Evolutionary conservation across 371 early-diverging fungal genomes (phyloP), one percentile per base, ranked within the genome.

Genomic region (Smittium mucronatum): DNA sequence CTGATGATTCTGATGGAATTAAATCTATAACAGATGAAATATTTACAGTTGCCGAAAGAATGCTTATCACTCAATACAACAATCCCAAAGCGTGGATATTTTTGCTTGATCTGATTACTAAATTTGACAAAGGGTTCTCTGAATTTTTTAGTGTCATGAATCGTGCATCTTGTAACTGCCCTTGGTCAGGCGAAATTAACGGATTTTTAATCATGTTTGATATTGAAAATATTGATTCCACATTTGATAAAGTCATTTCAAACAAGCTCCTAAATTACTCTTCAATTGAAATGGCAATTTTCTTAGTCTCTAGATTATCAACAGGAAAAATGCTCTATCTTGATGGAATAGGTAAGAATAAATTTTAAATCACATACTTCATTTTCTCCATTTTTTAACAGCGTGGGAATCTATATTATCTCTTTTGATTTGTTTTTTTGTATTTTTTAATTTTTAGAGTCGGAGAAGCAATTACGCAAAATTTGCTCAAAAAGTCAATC

Each of bases 21-120:
- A 26, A 33, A 11, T n/a, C 5, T 11, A 33, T 16, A 15, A 5
- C 63, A 11, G 63, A 61, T 5, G 65, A 65, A 34, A 33, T 65
- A 2, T n/a, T 33, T 11, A 33, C n/a, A 25, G n/a, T 65, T 2
- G 32, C 34, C n/a, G 65, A 65, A 36, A 32, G 65, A 65, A 65
- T 65, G 65, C 5, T 65, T 28, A 2, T 65, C 5, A n/a, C 1
- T 33, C 34, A 31, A n/a, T n/a, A 33, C 34, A 65, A 34, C 34
- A 65, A 65, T 34, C 65, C 65, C 15, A 65, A 65, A 34, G 26
- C 34, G 17, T 65, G 65, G 65, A 15, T 65, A 11, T 65, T 65
- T 65, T 65, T 32, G 5, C n/a, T 65, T 15, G 34, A 34, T 15
- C 5, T 65, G 5, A 2, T 65, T 2, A 34, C 5, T 34, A n/a